A percentile compares a stretch with the other conserved stretches of the same genome.
phyloP scores from a whole-genome alignment of 768 basidiomycete species.

The Goffeauzyma gilvescens region DNA sequence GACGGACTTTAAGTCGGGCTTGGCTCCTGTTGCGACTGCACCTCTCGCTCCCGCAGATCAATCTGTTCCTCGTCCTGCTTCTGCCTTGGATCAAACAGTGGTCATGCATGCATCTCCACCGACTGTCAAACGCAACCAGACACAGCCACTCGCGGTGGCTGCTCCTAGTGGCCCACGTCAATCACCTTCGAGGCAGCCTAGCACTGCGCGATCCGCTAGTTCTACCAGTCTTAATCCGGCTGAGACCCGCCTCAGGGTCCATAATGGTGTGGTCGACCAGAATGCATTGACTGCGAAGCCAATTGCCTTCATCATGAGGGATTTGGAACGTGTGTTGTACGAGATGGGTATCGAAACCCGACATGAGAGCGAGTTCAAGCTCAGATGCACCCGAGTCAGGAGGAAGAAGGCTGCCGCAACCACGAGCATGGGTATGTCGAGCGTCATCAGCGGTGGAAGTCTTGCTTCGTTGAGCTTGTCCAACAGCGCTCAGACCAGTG shows the following conservation, averaged over 20 bases:
- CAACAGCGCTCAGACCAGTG: conserved; percentile 66
- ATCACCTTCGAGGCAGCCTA: too few species aligned
- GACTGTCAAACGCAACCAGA: too few species aligned
- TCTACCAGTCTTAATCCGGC: too few species aligned
- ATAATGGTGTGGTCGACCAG: conserved; percentile 83
- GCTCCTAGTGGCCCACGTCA: not conserved
- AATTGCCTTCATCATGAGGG: conserved; percentile 72
- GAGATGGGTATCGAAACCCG: conserved; percentile 81
- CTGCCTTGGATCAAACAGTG: too few species aligned
- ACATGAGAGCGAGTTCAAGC: conserved; percentile 76
- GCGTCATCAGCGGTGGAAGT: conserved; percentile 35
- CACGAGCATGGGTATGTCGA: conserved; percentile 35
- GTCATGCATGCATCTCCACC: too few species aligned
- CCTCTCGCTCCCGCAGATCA: too few species aligned
- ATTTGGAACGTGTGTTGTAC: conserved; percentile 58
- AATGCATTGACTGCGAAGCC: conserved; percentile 64
- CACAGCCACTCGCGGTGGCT: too few species aligned
- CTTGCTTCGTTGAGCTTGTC: conserved; percentile 59
- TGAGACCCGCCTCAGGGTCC: conserved; percentile 45
- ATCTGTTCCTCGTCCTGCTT: too few species aligned
- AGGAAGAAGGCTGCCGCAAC: conserved; percentile 39
- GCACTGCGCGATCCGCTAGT: too few species aligned
- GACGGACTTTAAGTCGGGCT: too few species aligned
- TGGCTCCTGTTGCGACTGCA: too few species aligned
- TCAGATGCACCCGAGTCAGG: conserved; percentile 64